Evolutionary conservation across 1,284 basidiomycete species (phyloP), one percentile per base, ranked within the genome.

Genomic region (Ceratobasidium sp.): DNA sequence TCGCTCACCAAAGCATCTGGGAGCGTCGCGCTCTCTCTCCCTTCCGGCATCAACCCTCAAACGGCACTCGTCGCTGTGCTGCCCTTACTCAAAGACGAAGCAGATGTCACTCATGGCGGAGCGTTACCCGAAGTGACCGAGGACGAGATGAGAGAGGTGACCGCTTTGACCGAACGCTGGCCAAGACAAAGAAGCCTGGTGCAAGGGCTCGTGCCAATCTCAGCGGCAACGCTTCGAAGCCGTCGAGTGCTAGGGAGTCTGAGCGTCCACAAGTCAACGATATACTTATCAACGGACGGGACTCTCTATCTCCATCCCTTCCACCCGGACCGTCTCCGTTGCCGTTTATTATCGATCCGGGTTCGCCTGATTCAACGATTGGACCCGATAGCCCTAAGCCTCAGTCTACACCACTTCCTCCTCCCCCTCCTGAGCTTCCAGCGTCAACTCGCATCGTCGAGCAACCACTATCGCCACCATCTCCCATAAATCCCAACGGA

Each of bases 11-110:
- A 78, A 79, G 42, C 82, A 82, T 20, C 80, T 84, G 71, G 85
- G 80, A 76, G 86, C 79, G 76, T 85, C 82, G 13, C 85, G 84
- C 82, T 82, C 15, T 82, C 81, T 5, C 79, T 81, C 40, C 82
- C 81, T 81, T 87, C 86, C 15, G 86, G 86, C 9, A 86, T 91
- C 77, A 91, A 92, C 82, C 88, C 89, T 38, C 86, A 87, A 48
- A 89, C 91, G 70, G 95, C 93, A 5, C 87, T 87, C 23, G 87
- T 95, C 67, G 89, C 90, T 9, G 85, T 89, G 71, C 88, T 96
- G 1, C 91, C 93, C 3, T 46, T 77, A 7, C 54, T 78, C 74
- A 77, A 73, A 86, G 91, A 57, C 84, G 86, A 68, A 87, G 89
- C 67, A 87, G 91, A 80, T 79, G 83, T 85, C 6, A 86, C 85